Evolutionary conservation across 2,329 filamentous ascomycete genomes (phyloP), one percentile per base, ranked within the genome.

Genomic region (Phoma sp.): DNA sequence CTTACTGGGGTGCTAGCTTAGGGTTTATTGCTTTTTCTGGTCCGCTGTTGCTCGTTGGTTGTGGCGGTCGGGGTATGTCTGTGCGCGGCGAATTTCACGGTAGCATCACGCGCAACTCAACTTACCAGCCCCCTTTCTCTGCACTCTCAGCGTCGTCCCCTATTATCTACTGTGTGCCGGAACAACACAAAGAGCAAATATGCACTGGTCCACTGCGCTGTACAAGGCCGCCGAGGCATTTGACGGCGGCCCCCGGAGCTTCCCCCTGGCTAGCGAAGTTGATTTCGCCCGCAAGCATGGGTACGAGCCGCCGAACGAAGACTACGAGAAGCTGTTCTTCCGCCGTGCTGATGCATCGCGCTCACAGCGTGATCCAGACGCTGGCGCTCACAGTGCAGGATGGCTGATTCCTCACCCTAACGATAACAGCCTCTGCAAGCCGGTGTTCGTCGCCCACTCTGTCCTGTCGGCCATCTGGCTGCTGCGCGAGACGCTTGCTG

Each of bases 401-500:
- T 49, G 36, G 46, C 46, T 49, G 36, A 34, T 39, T n/a, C 36
- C 46, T 11, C 18, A 29, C 23, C 37, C 9, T 26, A 17, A 28
- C 18, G 25, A 39, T 14, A 10, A n/a, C 17, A 40, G 34, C 46
- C 28, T 29, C 46, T 39, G 46, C 28, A 39, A 40, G 36, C 38
- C 38, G 4, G 38, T 40, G 23, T 49, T 49, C 18, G 25, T 49
- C n/a, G 36, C 46, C 34, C 25, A 40, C n/a, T n/a, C n/a, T n/a
- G n/a, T n/a, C n/a, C n/a, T n/a, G n/a, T n/a, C n/a, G n/a, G n/a
- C n/a, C n/a, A 33, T 49, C 26, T 49, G 34, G 46, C 30, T 49
- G 23, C 34, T 49, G 46, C 46, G 36, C 33, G 34, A 29, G 26
- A 39, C 34, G 15, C 46, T 48, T n/a, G 33, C 46, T 15, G 20